Conservation (phyloP, 345 rosid genomes). For the Lagerstroemia speciosa region DNA sequence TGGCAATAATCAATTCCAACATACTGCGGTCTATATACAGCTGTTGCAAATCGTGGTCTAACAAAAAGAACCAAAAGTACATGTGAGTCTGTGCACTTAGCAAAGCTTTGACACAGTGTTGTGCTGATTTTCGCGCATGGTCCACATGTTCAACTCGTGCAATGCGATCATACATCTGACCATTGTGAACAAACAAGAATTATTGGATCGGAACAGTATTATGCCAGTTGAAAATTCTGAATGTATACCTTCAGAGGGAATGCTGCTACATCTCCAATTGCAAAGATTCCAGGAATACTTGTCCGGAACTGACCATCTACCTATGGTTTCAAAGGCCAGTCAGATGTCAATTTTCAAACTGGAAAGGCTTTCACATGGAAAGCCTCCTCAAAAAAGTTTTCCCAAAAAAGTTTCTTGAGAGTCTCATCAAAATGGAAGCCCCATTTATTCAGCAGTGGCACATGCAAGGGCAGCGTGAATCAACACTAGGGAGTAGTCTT, state of each 20-base stretch:
- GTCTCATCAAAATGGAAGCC: not conserved
- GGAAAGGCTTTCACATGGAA: not conserved
- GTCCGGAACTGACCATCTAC: conserved; percentile 85
- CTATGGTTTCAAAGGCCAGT: conserved; percentile 28
- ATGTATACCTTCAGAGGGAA: conserved; percentile 74
- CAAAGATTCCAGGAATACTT: conserved; percentile 78
- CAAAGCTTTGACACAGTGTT: conserved; percentile 70
- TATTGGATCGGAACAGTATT: not conserved
- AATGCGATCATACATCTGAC: conserved; percentile 70
- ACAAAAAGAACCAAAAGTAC: conserved; percentile 27
- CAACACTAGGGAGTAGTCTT: not conserved
- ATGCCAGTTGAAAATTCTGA: not conserved
- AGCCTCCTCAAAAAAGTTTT: not conserved
- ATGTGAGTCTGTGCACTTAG: conserved; percentile 60
- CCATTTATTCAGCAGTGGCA: not conserved
- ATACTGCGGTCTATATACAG: not conserved
- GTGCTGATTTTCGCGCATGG: conserved; percentile 89
- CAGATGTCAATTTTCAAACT: not conserved
- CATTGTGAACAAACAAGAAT: conserved; percentile 7
- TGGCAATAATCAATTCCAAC: not conserved
- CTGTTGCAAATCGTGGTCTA: not conserved
- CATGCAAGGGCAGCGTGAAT: not conserved
- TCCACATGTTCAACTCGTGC: conserved; percentile 95
- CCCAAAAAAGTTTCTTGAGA: not conserved
- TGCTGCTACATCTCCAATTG: conserved; percentile 96